These are phyloP conservation scores for Apiotrichum porosum DNA, from an alignment of 1,284 basidiomycete species.

Conservation along the genomic window DNA sequence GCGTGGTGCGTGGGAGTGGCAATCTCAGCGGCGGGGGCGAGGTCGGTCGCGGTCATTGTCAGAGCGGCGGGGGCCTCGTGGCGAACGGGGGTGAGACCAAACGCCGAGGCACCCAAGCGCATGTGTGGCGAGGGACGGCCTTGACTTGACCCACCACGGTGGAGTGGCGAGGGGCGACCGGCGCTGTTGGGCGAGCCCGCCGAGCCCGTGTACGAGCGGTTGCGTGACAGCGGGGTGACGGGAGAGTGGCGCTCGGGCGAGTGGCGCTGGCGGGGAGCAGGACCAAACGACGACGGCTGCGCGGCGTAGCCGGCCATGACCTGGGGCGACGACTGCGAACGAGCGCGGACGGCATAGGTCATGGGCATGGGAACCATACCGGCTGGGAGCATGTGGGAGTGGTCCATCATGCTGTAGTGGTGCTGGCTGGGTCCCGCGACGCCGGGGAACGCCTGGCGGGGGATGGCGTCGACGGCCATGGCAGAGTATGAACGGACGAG, in stretches of 20 bases:
- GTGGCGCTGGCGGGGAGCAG: slow-evolving; percentile 17
- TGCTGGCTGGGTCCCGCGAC: slow-evolving; percentile 10
- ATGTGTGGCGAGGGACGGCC: slow-evolving; percentile 15
- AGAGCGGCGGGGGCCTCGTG: not conserved
- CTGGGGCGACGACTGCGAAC: slow-evolving; percentile 22
- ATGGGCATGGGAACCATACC: slow-evolving; percentile 7
- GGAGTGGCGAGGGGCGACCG: slow-evolving; percentile 9
- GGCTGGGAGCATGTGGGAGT: slow-evolving; percentile 5
- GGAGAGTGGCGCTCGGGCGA: slow-evolving; percentile 14
- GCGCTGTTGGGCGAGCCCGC: not conserved
- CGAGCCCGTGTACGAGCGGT: slow-evolving; percentile 15
- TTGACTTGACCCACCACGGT: slow-evolving; percentile 13
- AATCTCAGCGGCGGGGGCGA: slow-evolving; percentile 1
- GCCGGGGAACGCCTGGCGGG: slow-evolving; percentile 11
- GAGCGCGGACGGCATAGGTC: slow-evolving; percentile 8
- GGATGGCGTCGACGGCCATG: slow-evolving; percentile 14
- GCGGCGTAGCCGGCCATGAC: slow-evolving; percentile 4
- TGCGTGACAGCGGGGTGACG: slow-evolving; percentile 7
- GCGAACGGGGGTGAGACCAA: slow-evolving; percentile 13
- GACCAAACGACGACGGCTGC: slow-evolving; percentile 15
- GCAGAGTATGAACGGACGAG: slow-evolving; percentile 17
- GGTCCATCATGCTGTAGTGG: not conserved
- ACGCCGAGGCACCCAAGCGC: slow-evolving; percentile 14
- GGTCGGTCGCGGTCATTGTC: not conserved
- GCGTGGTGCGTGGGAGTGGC: not conserved